A percentile compares a stretch with the other conserved stretches of the same genome.
phyloP scores from a whole-genome alignment of 176 grass and related monocot species.

The Lolium multiflorum region DNA sequence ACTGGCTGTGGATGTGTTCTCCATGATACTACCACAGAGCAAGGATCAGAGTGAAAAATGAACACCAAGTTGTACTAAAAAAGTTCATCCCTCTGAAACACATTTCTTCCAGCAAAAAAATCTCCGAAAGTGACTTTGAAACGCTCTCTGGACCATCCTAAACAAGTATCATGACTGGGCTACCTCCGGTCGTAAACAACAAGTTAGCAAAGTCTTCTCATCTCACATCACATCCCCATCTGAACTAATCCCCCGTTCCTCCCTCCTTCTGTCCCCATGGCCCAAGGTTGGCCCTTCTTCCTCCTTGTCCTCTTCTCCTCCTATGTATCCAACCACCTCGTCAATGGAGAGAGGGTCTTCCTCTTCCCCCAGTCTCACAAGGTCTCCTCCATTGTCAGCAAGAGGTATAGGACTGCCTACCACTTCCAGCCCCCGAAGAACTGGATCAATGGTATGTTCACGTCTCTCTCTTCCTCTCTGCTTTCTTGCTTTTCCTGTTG shows the following conservation, averaged over 20 bases:
- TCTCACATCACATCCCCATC: conserved; percentile 24
- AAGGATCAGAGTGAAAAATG: conserved; percentile 40
- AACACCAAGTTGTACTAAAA: conserved; percentile 23
- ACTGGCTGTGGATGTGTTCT: not conserved
- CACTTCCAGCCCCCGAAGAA: conserved; percentile 84
- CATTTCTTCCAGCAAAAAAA: not conserved
- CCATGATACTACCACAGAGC: not conserved
- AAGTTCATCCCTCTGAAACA: not conserved
- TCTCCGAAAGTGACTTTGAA: conserved; percentile 21
- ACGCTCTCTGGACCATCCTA: conserved; percentile 25
- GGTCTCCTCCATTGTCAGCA: conserved; percentile 69
- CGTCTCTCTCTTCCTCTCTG: not conserved
- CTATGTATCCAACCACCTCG: conserved; percentile 25
- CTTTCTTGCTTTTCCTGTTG: not conserved
- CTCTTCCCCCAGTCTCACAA: conserved; percentile 60
- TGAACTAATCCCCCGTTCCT: conserved; percentile 28
- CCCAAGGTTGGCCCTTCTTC: conserved; percentile 40
- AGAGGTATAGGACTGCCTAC: conserved; percentile 61
- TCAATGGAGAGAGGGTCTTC: conserved; percentile 57
- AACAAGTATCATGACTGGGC: conserved; percentile 18
- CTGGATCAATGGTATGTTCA: conserved; percentile 78
- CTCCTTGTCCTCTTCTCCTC: conserved; percentile 38
- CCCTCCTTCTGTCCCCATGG: conserved; percentile 35
- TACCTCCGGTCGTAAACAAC: not conserved
- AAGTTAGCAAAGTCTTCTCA: conserved; percentile 31